Evolutionary conservation across 192 early-diverging fungal species (phyloP), one percentile per base, ranked within the genome.

Genomic region (Radiomyces spectabilis): DNA sequence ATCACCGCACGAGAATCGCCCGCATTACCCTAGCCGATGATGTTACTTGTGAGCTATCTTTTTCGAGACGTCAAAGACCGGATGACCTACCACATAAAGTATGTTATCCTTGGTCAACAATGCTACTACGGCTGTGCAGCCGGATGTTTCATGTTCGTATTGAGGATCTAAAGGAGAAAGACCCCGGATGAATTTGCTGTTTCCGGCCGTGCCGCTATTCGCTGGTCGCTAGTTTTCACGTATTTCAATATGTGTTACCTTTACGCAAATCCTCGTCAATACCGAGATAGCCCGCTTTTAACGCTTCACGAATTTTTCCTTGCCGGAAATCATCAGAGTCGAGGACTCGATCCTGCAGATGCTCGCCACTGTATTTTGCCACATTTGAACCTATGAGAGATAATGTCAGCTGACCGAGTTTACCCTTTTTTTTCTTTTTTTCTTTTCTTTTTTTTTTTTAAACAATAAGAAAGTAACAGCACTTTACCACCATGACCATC

Each of bases 1-100:
- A 99, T 73, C 31, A 99, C 85, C 25, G 89, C 88, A 33, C 97
- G 80, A 43, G 93, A 96, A 73, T 99, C 97, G 30, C 97, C 97
- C 2, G 95, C 93, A 54, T 99, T 99, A 37, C 75, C 82, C 77
- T 51, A 42, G 32, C 35, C 35, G 15, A 37, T 19, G 6, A 18
- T 21, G 21, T 37, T 25, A 24, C n/a, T n/a, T n/a, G n/a, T n/a
- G n/a, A n/a, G n/a, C n/a, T n/a, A n/a, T n/a, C n/a, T n/a, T n/a
- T 9, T 27, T 21, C 26, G 47, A n/a, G 26, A 46, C 10, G 2
- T 32, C 26, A 43, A 40, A 2, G 34, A 44, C 5, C 15, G 3
- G 25, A n/a, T 19, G 37, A 2, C 57, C 53, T 59, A 84, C 89
- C 52, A 92, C 88, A 72, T 78, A 85, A 59, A 92, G 73, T 1